These are phyloP conservation scores for Fusarium subtropicale DNA, from an alignment of 2,329 filamentous ascomycete genomes.

Conservation along the genomic window DNA sequence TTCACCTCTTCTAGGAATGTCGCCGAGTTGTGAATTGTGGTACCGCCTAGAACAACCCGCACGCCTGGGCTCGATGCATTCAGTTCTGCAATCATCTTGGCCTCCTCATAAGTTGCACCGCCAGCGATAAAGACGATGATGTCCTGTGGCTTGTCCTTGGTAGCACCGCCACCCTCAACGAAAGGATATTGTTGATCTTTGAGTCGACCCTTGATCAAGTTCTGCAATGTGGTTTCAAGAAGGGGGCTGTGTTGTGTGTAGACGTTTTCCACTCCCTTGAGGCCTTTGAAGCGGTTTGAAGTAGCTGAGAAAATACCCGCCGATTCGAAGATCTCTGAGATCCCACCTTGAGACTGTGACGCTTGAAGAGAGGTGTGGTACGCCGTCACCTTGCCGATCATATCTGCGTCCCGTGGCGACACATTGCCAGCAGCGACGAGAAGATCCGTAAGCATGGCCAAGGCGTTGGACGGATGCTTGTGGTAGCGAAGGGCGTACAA, in stretches of 20 bases:
- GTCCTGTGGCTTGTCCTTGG: conserved; percentile 95
- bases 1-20: conserved; percentile 93
- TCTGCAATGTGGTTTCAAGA: conserved; percentile 87
- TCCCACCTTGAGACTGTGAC: conserved; percentile 78
- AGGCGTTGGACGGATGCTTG: conserved; percentile 83
- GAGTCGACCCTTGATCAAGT: conserved; percentile 90
- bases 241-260: conserved; percentile 97
- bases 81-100: conserved; percentile 93
- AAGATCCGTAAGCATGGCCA: conserved; percentile 87
- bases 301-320: conserved; percentile 91
- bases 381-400: conserved; percentile 83
- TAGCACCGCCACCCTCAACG: conserved; percentile 86
- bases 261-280: conserved; percentile 98
- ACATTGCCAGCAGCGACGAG: conserved; percentile 87
- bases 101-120: conserved; percentile 95
- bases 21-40: conserved; percentile 85
- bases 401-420: conserved; percentile 77
- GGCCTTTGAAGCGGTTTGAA: conserved; percentile 87
- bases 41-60: conserved; percentile 89
- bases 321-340: conserved; percentile 92
- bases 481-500: conserved; percentile 96
- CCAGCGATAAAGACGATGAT: conserved; percentile 95
- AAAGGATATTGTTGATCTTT: conserved; percentile 93
- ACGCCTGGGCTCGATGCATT: conserved; percentile 92
- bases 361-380: conserved; percentile 91